Evolutionary conservation across 129 eudicot genomes (phyloP).

Genomic region (Chrysanthemum lavandulifolium): DNA sequence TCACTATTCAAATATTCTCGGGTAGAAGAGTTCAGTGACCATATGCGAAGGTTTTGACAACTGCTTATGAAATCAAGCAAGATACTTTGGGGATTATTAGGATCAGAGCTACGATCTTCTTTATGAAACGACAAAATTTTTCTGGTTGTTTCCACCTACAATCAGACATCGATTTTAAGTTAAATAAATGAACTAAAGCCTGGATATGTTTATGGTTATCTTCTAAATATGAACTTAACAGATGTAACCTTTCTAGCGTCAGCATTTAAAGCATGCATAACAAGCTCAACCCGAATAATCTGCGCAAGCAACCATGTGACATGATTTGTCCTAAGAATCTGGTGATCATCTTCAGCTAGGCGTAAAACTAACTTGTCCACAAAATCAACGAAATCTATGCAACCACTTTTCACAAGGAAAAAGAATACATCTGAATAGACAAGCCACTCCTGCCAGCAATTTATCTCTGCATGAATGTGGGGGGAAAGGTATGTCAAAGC

Average conservation of each 20-base stretch:
- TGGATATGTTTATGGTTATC: not conserved
- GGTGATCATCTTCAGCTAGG: conserved; percentile 79
- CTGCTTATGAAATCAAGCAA: conserved; percentile 95
- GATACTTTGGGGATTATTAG: conserved; percentile 83
- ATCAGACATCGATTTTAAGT: conserved; percentile 16
- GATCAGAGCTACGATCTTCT: conserved; percentile 87
- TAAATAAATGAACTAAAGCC: conserved; percentile 3
- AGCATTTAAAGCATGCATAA: conserved; percentile 78
- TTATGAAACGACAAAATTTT: conserved; percentile 86
- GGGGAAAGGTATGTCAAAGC: conserved; percentile 8
- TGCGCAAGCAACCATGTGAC: conserved; percentile 97
- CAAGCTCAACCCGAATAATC: conserved; percentile 91
- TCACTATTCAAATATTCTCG: conserved; percentile 84
- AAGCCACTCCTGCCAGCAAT: conserved; percentile 99
- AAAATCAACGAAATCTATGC: conserved; percentile 95
- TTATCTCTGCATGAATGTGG: conserved; percentile 55
- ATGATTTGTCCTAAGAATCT: conserved; percentile 90
- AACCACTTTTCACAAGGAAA: conserved; percentile 91
- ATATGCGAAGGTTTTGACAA: conserved; percentile 92
- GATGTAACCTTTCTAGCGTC: conserved; percentile 84
- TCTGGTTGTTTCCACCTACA: conserved; percentile 86
- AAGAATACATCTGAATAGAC: conserved; percentile 81
- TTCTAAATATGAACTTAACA: conserved; percentile 9
- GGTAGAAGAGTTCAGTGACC: conserved; percentile 77
- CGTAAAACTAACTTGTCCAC: conserved; percentile 94